Evolutionary conservation across 108 stramenopile genomes (phyloP).

Genomic region (Pseudonitzschia pungens): DNA sequence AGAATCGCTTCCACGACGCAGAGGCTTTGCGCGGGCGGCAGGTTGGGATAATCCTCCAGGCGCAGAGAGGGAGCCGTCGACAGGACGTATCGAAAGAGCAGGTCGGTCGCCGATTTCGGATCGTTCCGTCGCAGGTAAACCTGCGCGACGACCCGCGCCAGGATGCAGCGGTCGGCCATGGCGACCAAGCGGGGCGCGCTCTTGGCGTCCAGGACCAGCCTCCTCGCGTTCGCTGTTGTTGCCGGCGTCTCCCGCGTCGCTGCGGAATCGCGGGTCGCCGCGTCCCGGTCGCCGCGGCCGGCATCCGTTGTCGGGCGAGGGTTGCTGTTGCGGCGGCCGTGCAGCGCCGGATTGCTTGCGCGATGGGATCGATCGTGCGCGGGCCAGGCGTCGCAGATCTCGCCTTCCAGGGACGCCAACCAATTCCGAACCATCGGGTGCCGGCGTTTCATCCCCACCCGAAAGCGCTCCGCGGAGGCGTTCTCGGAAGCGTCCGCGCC

Average conservation of each 20-base stretch:
- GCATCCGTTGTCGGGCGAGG: too few relatives aligned
- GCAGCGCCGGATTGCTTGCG: slow-evolving; percentile 28
- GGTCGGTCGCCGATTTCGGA: slow-evolving; percentile 35
- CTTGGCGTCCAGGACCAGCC: slow-evolving; percentile 29
- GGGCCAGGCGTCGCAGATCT: slow-evolving; percentile 61
- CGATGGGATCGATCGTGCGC: slow-evolving; percentile 45
- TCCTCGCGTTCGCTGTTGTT: not conserved
- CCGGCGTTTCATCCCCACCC: slow-evolving; percentile 54
- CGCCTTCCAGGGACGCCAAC: slow-evolving; percentile 44
- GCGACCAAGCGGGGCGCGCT: slow-evolving; percentile 47
- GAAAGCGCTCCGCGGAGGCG: slow-evolving; percentile 6
- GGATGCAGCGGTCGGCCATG: slow-evolving; percentile 56
- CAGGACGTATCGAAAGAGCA: slow-evolving; percentile 57
- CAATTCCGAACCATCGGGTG: slow-evolving; percentile 36
- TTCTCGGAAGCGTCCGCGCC: slow-evolving; percentile 10
- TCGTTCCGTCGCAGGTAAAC: slow-evolving; percentile 42
- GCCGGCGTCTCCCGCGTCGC: not conserved
- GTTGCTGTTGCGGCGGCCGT: too few relatives aligned
- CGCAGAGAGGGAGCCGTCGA: slow-evolving; percentile 50
- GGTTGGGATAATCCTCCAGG: slow-evolving; percentile 45
- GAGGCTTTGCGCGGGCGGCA: slow-evolving; percentile 70
- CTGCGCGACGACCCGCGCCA: slow-evolving; percentile 51
- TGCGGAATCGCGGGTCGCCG: too few relatives aligned
- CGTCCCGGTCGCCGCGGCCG: too few relatives aligned
- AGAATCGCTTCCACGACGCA: slow-evolving; percentile 70